phyloP scores from a whole-genome alignment of 179 eudicot genomes.

The Beta macrorhiza region DNA sequence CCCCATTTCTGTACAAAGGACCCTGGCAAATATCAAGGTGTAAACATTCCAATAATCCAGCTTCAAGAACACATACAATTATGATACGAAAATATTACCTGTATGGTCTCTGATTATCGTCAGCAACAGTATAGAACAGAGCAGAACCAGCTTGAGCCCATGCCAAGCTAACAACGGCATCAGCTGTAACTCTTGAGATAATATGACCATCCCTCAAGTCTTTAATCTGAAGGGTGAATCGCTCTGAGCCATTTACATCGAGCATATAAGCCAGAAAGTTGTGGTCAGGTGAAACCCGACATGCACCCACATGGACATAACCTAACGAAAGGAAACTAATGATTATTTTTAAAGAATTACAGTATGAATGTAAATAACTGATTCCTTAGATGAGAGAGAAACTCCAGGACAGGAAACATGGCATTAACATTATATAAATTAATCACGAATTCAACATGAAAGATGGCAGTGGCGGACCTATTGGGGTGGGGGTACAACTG shows the following conservation, averaged over 20 bases:
- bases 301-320: slow-evolving; percentile 92
- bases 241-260: slow-evolving; percentile 74
- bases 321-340: slow-evolving; percentile 43
- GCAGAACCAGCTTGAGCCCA: slow-evolving; percentile 78
- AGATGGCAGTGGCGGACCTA: too few relatives aligned
- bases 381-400: background rate
- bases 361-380: background rate
- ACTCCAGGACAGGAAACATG: background rate
- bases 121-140: slow-evolving; percentile 72
- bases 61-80: slow-evolving; percentile 10
- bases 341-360: background rate
- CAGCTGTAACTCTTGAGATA: slow-evolving; percentile 49
- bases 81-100: slow-evolving; percentile 45
- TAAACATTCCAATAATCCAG: slow-evolving; percentile 27
- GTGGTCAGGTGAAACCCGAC: slow-evolving; percentile 95
- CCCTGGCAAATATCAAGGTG: slow-evolving; percentile 48
- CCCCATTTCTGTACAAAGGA: slow-evolving; percentile 56
- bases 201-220: slow-evolving; percentile 51
- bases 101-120: slow-evolving; percentile 84
- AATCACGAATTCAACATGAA: background rate
- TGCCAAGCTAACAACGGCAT: slow-evolving; percentile 83
- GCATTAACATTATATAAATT: background rate
- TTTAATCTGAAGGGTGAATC: slow-evolving; percentile 75
- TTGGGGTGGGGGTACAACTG: too few relatives aligned
- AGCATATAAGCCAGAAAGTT: slow-evolving; percentile 85